A percentile compares a stretch with the other conserved stretches of the same genome.
Conservation (phyloP, 768 basidiomycete species). For the Lactifluus hygrophoroides region DNA sequence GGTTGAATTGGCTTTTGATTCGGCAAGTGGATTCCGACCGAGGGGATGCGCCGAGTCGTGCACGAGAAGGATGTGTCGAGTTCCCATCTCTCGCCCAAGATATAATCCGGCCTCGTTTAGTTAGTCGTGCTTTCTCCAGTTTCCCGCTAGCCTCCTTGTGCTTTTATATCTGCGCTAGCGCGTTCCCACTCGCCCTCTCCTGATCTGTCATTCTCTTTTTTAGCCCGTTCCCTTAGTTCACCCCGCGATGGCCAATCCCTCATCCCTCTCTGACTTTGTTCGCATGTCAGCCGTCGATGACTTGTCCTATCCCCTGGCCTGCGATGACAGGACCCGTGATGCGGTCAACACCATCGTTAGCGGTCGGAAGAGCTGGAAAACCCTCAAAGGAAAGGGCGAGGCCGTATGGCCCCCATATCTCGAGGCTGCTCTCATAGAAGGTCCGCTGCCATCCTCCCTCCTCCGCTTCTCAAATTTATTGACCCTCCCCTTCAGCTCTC, state of each 20-base stretch:
- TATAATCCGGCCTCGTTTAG: conserved; percentile 19
- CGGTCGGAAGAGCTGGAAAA: conserved; percentile 70
- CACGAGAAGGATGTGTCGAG: conserved; percentile 4
- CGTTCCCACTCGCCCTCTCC: neutral
- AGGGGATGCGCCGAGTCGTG: conserved; percentile 12
- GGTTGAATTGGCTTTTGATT: conserved; percentile 17
- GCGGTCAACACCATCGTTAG: conserved; percentile 60
- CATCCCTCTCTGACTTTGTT: conserved; percentile 19
- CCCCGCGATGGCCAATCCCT: conserved; percentile 15
- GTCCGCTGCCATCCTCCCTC: conserved; percentile 28
- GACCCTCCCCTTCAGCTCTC: conserved; percentile 40
- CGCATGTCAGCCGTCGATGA: conserved; percentile 22
- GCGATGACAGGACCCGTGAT: conserved; percentile 31
- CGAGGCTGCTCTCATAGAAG: conserved; percentile 70
- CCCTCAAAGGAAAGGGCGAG: conserved; percentile 55
- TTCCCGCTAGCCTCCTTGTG: conserved; percentile 5
- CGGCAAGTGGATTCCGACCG: conserved; percentile 15
- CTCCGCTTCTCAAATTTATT: neutral
- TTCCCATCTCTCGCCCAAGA: conserved; percentile 15
- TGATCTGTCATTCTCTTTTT: conserved; percentile 8
- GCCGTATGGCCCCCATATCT: conserved; percentile 75
- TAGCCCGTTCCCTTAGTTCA: conserved; percentile 3
- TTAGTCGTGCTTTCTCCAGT: conserved; percentile 9
- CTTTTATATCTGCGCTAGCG: conserved; percentile 9
- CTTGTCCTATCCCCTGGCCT: conserved; percentile 16